A percentile compares a stretch with the other conserved stretches of the same genome.
Evolutionary conservation across 2,329 filamentous ascomycete species (phyloP).

Genomic region (Monilinia laxa): DNA sequence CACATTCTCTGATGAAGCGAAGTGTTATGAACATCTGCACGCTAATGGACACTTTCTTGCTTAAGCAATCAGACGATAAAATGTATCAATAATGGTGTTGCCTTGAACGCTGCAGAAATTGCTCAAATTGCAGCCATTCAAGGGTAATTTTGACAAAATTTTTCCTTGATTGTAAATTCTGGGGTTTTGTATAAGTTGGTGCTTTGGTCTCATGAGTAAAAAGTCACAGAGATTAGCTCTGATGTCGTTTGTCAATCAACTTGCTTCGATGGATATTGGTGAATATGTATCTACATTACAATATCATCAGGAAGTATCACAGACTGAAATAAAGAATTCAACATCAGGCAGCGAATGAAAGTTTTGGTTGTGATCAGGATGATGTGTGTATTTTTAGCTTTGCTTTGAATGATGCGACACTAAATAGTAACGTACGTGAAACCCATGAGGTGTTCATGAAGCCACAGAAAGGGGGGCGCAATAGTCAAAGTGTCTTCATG

Average conservation of each 20-base stretch:
- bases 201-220: background rate
- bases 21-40: conserved; percentile 36
- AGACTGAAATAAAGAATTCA: background rate
- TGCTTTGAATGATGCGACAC: too few species aligned
- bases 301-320: background rate
- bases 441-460: too few species aligned
- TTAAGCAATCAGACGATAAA: background rate
- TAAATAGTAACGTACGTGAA: too few species aligned
- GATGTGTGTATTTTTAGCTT: background rate
- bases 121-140: background rate
- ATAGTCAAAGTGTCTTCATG: too few species aligned
- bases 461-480: too few species aligned
- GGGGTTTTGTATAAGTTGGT: background rate
- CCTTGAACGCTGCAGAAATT: too few species aligned
- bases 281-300: background rate
- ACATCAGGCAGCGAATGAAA: background rate
- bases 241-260: background rate
- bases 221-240: background rate
- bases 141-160: too few species aligned
- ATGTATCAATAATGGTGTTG: background rate
- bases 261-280: background rate
- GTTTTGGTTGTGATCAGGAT: background rate
- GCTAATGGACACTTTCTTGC: conserved; percentile 15
- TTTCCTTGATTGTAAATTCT: background rate
- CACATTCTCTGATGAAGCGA: conserved; percentile 36